These are phyloP conservation scores for Penicillium manginii DNA, from an alignment of 495 filamentous ascomycete genomes.

Conservation along the genomic window DNA sequence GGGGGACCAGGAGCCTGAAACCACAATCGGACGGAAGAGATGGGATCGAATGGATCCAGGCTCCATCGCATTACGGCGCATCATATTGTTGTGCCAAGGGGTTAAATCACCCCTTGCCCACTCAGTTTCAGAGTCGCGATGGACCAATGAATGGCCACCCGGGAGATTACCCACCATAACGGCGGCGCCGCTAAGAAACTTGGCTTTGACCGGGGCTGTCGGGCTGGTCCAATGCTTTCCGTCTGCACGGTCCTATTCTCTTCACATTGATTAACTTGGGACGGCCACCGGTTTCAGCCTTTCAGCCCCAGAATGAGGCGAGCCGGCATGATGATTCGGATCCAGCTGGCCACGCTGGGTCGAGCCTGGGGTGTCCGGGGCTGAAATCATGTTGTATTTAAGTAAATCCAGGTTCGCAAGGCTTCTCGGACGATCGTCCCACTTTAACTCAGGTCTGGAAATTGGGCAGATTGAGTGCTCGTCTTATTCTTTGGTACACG, in stretches of 20 bases:
- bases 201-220: slow-evolving; percentile 21
- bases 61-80: neutral
- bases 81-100: neutral
- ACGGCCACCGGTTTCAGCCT: slow-evolving; percentile 1
- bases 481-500: neutral
- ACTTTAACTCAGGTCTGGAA: neutral
- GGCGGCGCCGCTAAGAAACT: slow-evolving; percentile 28
- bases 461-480: neutral
- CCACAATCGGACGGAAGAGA: neutral
- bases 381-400: neutral
- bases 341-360: neutral
- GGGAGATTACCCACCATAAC: slow-evolving; percentile 18
- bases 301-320: neutral
- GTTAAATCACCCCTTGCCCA: slow-evolving; percentile 2
- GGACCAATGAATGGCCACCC: slow-evolving; percentile 17
- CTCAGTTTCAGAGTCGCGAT: slow-evolving; percentile 19
- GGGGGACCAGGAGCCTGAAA: neutral
- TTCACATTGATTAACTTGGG: slow-evolving; percentile 6
- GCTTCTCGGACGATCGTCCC: neutral
- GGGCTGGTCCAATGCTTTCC: slow-evolving; percentile 13
- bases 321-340: neutral
- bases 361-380: neutral
- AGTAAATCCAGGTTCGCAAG: neutral
- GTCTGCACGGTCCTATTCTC: slow-evolving; percentile 8
- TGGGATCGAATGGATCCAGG: slow-evolving; percentile 5